Evolutionary conservation across 768 basidiomycete genomes (phyloP), one percentile per base, ranked within the genome.

Genomic region (Lanmaoa rubissima): DNA sequence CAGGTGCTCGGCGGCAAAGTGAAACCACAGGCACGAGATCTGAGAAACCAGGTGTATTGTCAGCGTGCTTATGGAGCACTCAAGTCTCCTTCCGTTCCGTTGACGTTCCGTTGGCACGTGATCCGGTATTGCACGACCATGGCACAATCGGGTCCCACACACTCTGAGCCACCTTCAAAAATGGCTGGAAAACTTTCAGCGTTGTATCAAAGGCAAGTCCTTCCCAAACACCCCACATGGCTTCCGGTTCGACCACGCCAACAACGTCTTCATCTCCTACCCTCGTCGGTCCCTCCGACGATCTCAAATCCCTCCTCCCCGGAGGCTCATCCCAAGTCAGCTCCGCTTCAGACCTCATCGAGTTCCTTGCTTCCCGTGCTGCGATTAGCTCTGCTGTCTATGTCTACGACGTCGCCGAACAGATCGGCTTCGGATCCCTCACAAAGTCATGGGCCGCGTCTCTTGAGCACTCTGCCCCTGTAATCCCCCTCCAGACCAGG

Each of bases 401-500:
- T 69, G 71, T 92, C 42, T 94, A 90, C 65, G 92, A 94, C 64
- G 78, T 92, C 53, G 90, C 92, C 19, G 86, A 88, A 62, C 88
- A 92, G 66, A 80, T 80, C n/a, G 92, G 92, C 35, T 89, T 94
- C 65, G 92, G 92, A 19, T 77, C 80, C 0, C 73, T 86, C 55
- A 86, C 90, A 34, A 88, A 85, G 65, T 77, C 81, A 48, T 89
- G 87, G 86, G 73, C 81, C 3, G 70, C 78, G 17, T 65, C 77
- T 4, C 67, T 67, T 38, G 60, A 70, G 35, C 68, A 73, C 17
- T 74, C 81, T 1, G 80, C 84, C 0, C 75, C 82, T 17, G 82
- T 90, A 6, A 78, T 89, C 42, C 75, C 82, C 50, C 76, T 92
- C 60, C 92, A 96, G 75, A 92, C 90, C 24, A 79, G 94, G 56